A percentile compares a stretch with the other conserved stretches of the same genome.
Evolutionary conservation across 169 alveolate genomes (phyloP).

Genomic region (Plasmodium reichenowi): DNA sequence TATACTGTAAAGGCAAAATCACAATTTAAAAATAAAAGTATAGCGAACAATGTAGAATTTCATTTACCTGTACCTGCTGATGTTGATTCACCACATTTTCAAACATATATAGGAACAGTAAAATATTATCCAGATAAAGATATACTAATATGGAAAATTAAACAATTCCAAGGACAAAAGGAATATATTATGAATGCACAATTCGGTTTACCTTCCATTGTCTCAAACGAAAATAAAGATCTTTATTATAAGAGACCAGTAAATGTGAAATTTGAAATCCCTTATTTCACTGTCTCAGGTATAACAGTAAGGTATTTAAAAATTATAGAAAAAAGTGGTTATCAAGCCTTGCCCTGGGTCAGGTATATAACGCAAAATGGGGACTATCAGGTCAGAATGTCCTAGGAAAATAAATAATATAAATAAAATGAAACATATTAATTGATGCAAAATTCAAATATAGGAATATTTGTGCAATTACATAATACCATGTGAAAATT

Average conservation of each 20-base stretch:
- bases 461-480: too few relatives aligned
- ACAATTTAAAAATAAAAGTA: constrained; percentile 94
- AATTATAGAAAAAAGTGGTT: constrained; percentile 97
- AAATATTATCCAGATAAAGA: constrained; percentile 97
- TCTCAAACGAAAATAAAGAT: constrained; percentile 91
- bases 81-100: constrained; percentile 95
- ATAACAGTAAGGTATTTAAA: constrained; percentile 98
- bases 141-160: constrained; percentile 96
- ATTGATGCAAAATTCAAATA: too few relatives aligned
- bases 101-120: constrained; percentile 97
- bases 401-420: constrained; percentile 68
- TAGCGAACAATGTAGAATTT: constrained; percentile 98
- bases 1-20: constrained; percentile 94
- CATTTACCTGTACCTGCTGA: constrained; percentile 99
- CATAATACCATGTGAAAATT: background rate
- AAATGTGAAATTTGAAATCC: constrained; percentile 98
- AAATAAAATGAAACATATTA: background rate
- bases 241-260: constrained; percentile 95
- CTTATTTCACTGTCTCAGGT: constrained; percentile 99
- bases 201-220: constrained; percentile 97
- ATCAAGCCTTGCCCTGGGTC: constrained; percentile 99
- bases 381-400: constrained; percentile 98
- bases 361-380: constrained; percentile 99
- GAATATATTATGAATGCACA: constrained; percentile 97
- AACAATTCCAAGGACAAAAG: constrained; percentile 98